Conservation (phyloP, 768 basidiomycete species). For the Russula lepida region DNA sequence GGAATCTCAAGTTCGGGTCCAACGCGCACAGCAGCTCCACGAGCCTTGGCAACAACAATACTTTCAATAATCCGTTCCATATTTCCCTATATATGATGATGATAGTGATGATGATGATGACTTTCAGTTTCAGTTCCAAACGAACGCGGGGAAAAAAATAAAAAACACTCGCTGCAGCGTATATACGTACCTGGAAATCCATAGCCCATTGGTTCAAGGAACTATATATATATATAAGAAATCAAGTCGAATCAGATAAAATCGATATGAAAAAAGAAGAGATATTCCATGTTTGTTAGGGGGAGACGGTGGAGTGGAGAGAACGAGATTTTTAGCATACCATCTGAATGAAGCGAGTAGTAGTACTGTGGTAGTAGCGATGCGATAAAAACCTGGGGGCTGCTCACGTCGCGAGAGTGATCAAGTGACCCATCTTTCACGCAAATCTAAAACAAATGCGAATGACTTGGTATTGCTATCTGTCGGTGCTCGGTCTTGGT, state of each 20-base stretch:
- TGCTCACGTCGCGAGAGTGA: slow-evolving; percentile 79
- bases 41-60: slow-evolving; percentile 78
- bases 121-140: too few species aligned
- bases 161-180: too few species aligned
- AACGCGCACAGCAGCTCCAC: slow-evolving; percentile 85
- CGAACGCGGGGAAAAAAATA: too few species aligned
- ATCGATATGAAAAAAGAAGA: not conserved
- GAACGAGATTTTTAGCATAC: slow-evolving; percentile 19
- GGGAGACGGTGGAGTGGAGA: too few species aligned
- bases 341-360: not conserved
- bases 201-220: slow-evolving; percentile 97
- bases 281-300: too few species aligned
- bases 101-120: too few species aligned
- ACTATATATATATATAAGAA: slow-evolving; percentile 32
- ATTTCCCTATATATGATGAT: too few species aligned
- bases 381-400: not conserved
- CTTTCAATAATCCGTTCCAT: slow-evolving; percentile 83
- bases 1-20: slow-evolving; percentile 97
- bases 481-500: too few species aligned
- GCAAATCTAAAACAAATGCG: too few species aligned
- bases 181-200: slow-evolving; percentile 66
- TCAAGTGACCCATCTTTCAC: slow-evolving; percentile 67
- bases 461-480: not conserved
- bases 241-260: not conserved
- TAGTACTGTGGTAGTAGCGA: slow-evolving; percentile 23